A percentile compares a stretch with the other conserved stretches of the same genome.
These are phyloP conservation scores for Taphrina flavorubra DNA, from an alignment of 1,139 yeast species.

Conservation along the genomic window DNA sequence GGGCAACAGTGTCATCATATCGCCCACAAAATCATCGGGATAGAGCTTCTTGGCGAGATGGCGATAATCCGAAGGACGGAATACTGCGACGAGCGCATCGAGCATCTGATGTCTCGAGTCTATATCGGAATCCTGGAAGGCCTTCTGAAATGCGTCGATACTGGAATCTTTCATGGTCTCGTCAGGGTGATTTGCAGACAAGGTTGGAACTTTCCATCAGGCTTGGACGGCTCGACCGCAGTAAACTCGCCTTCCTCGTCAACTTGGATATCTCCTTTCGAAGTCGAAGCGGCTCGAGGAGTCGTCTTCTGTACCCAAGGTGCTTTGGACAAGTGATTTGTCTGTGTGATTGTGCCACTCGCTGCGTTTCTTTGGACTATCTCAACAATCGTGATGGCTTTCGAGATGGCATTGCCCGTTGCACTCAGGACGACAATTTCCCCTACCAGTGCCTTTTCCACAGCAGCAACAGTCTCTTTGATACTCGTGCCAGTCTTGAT, in stretches of 20 bases:
- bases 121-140: background rate
- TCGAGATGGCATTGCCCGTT: constrained; percentile 19
- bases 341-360: constrained; percentile 3
- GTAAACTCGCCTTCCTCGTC: constrained; percentile 27
- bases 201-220: constrained; percentile 11
- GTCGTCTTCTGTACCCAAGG: background rate
- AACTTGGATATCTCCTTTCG: background rate
- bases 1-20: constrained; percentile 14
- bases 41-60: background rate
- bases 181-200: constrained; percentile 28
- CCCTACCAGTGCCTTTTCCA: constrained; percentile 11
- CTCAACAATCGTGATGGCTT: constrained; percentile 34
- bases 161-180: background rate
- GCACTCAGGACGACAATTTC: constrained; percentile 13
- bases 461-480: constrained; percentile 12
- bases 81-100: constrained; percentile 14
- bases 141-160: background rate
- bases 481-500: constrained; percentile 27
- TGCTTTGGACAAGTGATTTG: constrained; percentile 9
- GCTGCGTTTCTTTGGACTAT: constrained; percentile 26
- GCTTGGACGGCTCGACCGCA: background rate
- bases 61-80: constrained; percentile 18
- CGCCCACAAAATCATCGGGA: constrained; percentile 13
- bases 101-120: background rate
- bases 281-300: background rate